Conservation (phyloP, 2,329 filamentous ascomycete species). For the Colletotrichum magnum region DNA sequence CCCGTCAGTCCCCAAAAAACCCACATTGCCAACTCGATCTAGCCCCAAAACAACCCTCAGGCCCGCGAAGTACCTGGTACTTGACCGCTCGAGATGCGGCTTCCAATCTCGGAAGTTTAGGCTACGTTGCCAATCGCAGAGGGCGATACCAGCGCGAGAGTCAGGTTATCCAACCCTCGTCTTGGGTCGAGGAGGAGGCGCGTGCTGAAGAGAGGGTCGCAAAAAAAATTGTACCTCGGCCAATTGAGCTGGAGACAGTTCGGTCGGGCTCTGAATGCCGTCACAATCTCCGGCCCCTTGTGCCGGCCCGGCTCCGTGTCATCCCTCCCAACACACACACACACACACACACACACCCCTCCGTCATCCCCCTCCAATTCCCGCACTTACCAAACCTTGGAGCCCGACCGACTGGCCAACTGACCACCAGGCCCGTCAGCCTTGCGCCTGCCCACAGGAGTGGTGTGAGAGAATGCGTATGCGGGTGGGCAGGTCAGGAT, state of each 20-base stretch:
- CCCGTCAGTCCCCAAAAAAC: constrained; percentile 30
- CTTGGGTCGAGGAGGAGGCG: constrained; percentile 4
- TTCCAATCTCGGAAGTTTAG: constrained; percentile 40
- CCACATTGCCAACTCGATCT: constrained; percentile 38
- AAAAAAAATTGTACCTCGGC: constrained; percentile 35
- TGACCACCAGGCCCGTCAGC: constrained; percentile 6
- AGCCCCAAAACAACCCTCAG: constrained; percentile 37
- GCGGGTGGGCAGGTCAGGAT: constrained; percentile 19
- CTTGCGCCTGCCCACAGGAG: neutral
- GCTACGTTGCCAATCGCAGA: constrained; percentile 38
- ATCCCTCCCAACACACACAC: neutral
- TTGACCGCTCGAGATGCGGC: constrained; percentile 27
- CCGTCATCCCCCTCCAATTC: constrained; percentile 12
- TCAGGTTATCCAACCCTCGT: constrained; percentile 2
- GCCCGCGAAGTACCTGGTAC: constrained; percentile 37
- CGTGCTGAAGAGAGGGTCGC: constrained; percentile 23
- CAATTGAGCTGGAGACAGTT: constrained; percentile 30
- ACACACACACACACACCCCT: neutral
- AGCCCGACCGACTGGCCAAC: neutral
- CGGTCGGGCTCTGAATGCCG: constrained; percentile 19
- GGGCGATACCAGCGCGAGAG: constrained; percentile 9
- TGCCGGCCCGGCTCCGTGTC: constrained; percentile 35
- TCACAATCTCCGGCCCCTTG: constrained; percentile 36
- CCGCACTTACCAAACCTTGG: neutral
- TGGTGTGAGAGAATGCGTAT: neutral